Percentiles rank a stretch among this genome's conserved stretches.
Evolutionary conservation across 208 protist genomes (phyloP).

Genomic region (Herpetomonas tarakana): DNA sequence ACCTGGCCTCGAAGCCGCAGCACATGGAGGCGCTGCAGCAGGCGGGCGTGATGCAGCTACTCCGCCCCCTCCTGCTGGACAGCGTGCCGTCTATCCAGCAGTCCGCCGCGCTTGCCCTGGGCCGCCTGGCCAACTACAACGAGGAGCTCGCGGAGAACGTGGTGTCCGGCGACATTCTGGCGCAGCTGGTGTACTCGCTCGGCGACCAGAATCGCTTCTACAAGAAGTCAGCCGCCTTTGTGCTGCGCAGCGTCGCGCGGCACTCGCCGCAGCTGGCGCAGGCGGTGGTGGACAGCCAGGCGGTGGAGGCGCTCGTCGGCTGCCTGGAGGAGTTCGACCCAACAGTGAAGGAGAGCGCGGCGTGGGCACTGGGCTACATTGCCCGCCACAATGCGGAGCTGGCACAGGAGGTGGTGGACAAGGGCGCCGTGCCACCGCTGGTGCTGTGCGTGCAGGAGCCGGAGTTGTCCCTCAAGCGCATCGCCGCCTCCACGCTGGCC

Average conservation of each 20-base stretch:
- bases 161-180: conserved; percentile 96
- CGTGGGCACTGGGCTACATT: conserved; percentile 98
- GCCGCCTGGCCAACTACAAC: conserved; percentile 97
- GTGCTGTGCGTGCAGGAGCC: conserved; percentile 98
- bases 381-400: conserved; percentile 94
- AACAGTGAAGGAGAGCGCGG: conserved; percentile 97
- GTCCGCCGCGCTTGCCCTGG: conserved; percentile 96
- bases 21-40: conserved; percentile 97
- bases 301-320: conserved; percentile 95
- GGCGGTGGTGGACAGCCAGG: conserved; percentile 95
- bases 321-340: conserved; percentile 98
- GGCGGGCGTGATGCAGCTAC: conserved; percentile 95
- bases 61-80: conserved; percentile 97
- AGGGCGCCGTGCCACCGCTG: conserved; percentile 94
- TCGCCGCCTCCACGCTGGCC: conserved; percentile 94
- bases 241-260: conserved; percentile 96
- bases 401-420: conserved; percentile 96
- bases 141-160: conserved; percentile 97
- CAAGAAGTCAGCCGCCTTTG: conserved; percentile 98
- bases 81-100: conserved; percentile 98
- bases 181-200: conserved; percentile 97
- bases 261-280: conserved; percentile 97
- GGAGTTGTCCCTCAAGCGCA: conserved; percentile 96
- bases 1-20: conserved; percentile 94
- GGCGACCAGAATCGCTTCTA: conserved; percentile 97